These are phyloP conservation scores for Hippophae gyantsensis DNA, from an alignment of 306 rosid genomes.

Conservation along the genomic window DNA sequence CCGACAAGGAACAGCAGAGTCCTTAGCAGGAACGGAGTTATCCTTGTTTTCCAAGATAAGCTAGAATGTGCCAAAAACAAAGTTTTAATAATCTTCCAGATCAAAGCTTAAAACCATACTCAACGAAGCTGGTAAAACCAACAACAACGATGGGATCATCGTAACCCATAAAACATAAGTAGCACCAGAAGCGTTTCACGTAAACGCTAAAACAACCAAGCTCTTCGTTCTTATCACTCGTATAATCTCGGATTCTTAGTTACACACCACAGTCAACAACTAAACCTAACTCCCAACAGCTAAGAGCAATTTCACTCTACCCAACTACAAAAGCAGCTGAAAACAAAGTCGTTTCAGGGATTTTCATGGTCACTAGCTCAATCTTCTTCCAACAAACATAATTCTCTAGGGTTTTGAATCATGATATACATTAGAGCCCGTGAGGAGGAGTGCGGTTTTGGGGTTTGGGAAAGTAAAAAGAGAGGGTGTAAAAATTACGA, in stretches of 20 bases:
- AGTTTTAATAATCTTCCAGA: conserved; percentile 35
- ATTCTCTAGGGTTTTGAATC: conserved; percentile 17
- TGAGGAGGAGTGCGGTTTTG: too few species aligned
- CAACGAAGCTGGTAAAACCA: conserved; percentile 16
- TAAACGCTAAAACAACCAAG: neutral
- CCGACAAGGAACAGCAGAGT: conserved; percentile 15
- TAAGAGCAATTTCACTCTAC: conserved; percentile 13
- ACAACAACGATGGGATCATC: conserved; percentile 27
- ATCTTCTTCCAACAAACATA: conserved; percentile 18
- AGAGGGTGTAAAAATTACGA: too few species aligned
- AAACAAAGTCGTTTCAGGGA: conserved; percentile 26
- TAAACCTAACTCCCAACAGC: conserved; percentile 4
- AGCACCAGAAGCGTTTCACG: neutral
- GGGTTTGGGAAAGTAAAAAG: too few species aligned
- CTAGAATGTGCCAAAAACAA: conserved; percentile 36
- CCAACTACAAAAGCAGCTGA: conserved; percentile 19
- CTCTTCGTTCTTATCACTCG: conserved; percentile 1
- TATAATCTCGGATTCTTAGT: conserved; percentile 7
- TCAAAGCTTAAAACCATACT: conserved; percentile 24
- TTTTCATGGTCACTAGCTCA: conserved; percentile 22
- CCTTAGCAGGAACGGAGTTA: conserved; percentile 21
- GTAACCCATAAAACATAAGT: conserved; percentile 10
- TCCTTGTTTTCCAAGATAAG: conserved; percentile 14
- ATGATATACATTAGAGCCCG: too few species aligned
- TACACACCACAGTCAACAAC: conserved; percentile 5